Evolutionary conservation across 306 rosid species (phyloP).

Genomic region (Pachyrhizus erosus): DNA sequence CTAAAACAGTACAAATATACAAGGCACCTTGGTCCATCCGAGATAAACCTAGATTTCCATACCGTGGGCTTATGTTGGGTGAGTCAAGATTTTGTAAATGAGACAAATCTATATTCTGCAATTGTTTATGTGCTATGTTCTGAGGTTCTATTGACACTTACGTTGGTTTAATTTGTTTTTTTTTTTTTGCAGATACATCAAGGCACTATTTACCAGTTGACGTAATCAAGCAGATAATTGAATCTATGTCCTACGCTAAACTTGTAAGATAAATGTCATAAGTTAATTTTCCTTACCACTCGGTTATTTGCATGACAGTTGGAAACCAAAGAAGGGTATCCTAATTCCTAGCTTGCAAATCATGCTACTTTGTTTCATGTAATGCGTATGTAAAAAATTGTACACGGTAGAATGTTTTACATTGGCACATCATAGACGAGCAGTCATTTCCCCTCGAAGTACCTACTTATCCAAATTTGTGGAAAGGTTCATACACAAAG

Average conservation of each 20-base stretch:
- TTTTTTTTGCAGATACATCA: constrained; percentile 81
- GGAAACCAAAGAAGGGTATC: constrained; percentile 30
- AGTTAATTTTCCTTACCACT: constrained; percentile 29
- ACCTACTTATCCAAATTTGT: constrained; percentile 86
- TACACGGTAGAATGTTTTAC: constrained; percentile 89
- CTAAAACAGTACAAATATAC: constrained; percentile 70
- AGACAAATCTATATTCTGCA: background rate
- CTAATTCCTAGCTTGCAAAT: constrained; percentile 17
- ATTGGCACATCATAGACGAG: constrained; percentile 93
- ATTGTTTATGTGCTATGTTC: constrained; percentile 32
- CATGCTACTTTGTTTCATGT: constrained; percentile 36
- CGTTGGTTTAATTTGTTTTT: constrained; percentile 31
- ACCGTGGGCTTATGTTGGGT: constrained; percentile 92
- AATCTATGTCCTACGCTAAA: constrained; percentile 94
- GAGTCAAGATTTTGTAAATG: constrained; percentile 44
- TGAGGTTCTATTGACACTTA: constrained; percentile 42
- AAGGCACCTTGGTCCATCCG: constrained; percentile 86
- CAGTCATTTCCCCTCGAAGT: constrained; percentile 92
- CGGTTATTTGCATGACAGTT: constrained; percentile 24
- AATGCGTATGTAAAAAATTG: constrained; percentile 53
- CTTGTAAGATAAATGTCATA: constrained; percentile 65
- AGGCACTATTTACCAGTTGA: constrained; percentile 88
- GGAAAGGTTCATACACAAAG: constrained; percentile 88
- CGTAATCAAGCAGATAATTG: constrained; percentile 86
- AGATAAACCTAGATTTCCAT: constrained; percentile 87